Conservation (phyloP, 192 early-diverging fungal species). For the Diversispora eburnea region DNA sequence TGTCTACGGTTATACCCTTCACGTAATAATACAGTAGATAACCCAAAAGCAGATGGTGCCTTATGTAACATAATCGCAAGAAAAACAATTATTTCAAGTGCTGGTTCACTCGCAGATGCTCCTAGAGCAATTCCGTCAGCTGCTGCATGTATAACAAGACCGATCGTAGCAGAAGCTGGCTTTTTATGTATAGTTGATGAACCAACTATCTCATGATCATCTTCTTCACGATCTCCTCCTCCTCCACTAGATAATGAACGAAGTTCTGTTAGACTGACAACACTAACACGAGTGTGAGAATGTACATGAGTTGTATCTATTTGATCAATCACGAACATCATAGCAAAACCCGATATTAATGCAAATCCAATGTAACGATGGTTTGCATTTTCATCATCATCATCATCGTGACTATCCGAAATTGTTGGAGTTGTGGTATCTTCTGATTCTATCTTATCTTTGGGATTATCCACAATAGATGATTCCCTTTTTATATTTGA, state of each 20-base stretch:
- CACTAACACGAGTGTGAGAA: conserved; percentile 23
- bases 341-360: conserved; percentile 75
- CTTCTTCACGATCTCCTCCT: background rate
- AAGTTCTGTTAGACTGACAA: conserved; percentile 9
- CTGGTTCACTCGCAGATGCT: conserved; percentile 67
- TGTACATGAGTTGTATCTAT: conserved; percentile 47
- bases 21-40: conserved; percentile 81
- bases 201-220: conserved; percentile 10
- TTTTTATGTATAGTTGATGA: conserved; percentile 37
- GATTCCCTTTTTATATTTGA: background rate
- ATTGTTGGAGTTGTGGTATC: background rate
- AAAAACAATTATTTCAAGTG: conserved; percentile 77
- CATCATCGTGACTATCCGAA: conserved; percentile 2
- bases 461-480: background rate
- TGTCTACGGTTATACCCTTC: conserved; percentile 62
- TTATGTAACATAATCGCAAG: conserved; percentile 96
- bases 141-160: conserved; percentile 92
- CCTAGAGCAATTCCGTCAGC: conserved; percentile 95
- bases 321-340: conserved; percentile 90
- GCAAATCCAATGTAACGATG: conserved; percentile 75
- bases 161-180: conserved; percentile 69
- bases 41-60: conserved; percentile 88
- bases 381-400: conserved; percentile 31
- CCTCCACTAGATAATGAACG: background rate
- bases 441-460: background rate